Percentiles rank a stretch among this genome's conserved stretches.
phyloP scores from a whole-genome alignment of 2,329 filamentous ascomycete species.

The Penicillium sp. region DNA sequence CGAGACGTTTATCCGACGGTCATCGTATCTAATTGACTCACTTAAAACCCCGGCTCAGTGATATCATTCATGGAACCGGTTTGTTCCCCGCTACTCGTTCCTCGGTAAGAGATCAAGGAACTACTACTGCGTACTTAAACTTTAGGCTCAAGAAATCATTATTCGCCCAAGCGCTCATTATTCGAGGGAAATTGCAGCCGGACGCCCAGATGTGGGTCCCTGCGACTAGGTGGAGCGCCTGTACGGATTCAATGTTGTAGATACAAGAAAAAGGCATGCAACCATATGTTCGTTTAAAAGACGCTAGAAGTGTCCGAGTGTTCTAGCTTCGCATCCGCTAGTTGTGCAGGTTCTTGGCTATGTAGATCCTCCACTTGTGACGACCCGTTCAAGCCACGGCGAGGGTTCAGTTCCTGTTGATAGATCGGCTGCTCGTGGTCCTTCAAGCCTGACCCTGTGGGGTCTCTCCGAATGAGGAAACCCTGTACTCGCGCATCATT shows the following conservation, averaged over 20 bases:
- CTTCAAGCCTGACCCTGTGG: slow-evolving; percentile 46
- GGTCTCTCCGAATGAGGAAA: slow-evolving; percentile 73
- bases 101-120: not conserved
- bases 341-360: not conserved
- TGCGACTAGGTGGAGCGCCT: not conserved
- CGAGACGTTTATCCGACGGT: not conserved
- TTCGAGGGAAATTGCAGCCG: not conserved
- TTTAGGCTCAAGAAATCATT: not conserved
- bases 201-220: not conserved
- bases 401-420: slow-evolving; percentile 31
- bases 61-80: not conserved
- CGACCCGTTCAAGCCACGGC: slow-evolving; percentile 1
- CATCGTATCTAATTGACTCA: not conserved
- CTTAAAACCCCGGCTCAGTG: too few relatives aligned
- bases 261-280: too few relatives aligned
- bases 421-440: slow-evolving; percentile 45
- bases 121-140: too few relatives aligned
- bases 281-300: not conserved
- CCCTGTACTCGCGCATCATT: slow-evolving; percentile 65
- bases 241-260: not conserved
- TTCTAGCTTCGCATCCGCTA: not conserved
- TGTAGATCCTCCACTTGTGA: not conserved
- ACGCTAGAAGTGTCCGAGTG: not conserved
- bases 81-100: not conserved
- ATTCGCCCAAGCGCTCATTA: not conserved